Conservation (phyloP, 441 rosid genomes). For the Brassica hybrid region DNA sequence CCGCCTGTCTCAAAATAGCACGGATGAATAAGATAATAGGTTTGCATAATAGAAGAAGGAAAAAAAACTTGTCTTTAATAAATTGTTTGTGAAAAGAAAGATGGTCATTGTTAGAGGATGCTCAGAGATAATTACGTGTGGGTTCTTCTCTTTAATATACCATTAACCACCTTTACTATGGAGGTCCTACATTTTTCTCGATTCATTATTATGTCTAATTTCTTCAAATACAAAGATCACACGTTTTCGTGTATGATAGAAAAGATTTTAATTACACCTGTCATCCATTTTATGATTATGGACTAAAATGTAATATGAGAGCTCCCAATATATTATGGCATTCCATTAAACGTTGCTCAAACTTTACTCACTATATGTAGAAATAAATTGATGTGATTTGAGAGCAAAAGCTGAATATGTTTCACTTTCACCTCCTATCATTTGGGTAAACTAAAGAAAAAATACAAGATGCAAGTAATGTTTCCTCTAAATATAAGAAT, state of each 20-base stretch:
- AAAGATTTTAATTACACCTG: neutral
- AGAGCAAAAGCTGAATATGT: neutral
- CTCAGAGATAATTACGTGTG: too few species aligned
- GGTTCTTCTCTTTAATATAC: too few species aligned
- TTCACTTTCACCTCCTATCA: neutral
- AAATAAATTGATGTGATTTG: neutral
- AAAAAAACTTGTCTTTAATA: too few species aligned
- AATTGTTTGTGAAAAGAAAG: slow-evolving; percentile 9
- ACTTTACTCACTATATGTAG: neutral
- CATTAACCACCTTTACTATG: neutral
- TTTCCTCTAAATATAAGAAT: neutral
- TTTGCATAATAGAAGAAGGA: neutral
- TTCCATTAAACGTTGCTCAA: slow-evolving; percentile 15
- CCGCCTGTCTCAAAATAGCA: neutral
- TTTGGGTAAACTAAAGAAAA: neutral
- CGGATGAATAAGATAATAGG: neutral
- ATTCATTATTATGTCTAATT: neutral
- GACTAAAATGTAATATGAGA: too few species aligned
- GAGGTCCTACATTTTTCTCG: slow-evolving; percentile 36
- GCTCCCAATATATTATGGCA: neutral
- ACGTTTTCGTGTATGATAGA: slow-evolving; percentile 23
- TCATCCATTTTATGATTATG: too few species aligned
- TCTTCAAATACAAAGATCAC: slow-evolving; percentile 20
- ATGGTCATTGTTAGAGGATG: too few species aligned
- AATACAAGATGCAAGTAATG: neutral